Base-by-base conservation (phyloP, 2,329 filamentous ascomycete genomes). In the Botrytis porri region DNA sequence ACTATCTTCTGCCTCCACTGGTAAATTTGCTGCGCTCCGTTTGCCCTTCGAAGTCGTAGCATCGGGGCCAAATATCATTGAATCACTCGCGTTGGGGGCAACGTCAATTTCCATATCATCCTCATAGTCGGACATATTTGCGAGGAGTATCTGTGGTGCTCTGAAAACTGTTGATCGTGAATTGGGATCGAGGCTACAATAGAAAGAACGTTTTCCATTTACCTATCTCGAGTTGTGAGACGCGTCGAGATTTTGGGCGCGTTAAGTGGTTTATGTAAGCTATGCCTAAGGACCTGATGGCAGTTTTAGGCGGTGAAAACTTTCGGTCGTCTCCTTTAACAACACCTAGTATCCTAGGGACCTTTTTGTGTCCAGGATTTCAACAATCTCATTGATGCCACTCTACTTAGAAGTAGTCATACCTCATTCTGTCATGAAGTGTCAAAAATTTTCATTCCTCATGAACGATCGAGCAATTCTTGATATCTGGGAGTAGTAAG, bases 1-100 rank as follows among this genome's bases (percentile, higher is more conserved):
- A 76, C 92, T 95, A 82, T 99, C 96, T 82, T 97, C 93, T 67
- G 95, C 94, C 83, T 97, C 94, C 9, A 99, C 90, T 0, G 96
- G 96, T 67, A 99, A 85, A 81, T 99, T 97, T 57, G 95, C 95
- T 65, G 93, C 93, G 79, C 92, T 95, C 79, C 94, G 89, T 84
- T 98, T 98, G 81, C 95, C 95, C 83, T 98, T 97, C 20, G 87
- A 88, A 78, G 89, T 88, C 25, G 87, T 89, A 77, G 89, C 89
- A 75, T 93, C 90, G 39, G 93, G 92, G 72, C 90, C 92, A 83
- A 98, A 98, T 73, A 86, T 83, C 70, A 91, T 85, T 1, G 84
- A 81, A 73, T 83, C 82, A 76, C 86, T 84, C 74, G 84, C 83
- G 43, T 83, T 83, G 51, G 86, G 85, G 70, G 83, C 86, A 57